These are phyloP conservation scores for Lactarius indigo DNA, from an alignment of 768 basidiomycete species.

Conservation along the genomic window DNA sequence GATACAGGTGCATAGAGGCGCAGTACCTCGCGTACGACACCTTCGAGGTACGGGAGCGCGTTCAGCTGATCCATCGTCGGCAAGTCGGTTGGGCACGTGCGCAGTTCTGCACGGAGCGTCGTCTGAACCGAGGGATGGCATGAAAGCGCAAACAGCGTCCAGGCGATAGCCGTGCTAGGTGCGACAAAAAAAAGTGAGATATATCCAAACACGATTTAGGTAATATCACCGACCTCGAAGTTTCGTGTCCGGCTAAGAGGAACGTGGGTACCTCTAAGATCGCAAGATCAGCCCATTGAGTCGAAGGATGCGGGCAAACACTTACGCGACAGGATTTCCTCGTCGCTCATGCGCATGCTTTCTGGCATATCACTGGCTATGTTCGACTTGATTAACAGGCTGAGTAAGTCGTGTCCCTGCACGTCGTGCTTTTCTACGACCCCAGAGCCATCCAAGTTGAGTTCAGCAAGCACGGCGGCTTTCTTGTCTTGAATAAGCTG, in stretches of 20 bases:
- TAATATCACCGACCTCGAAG: slow-evolving; percentile 18
- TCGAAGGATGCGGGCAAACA: no score
- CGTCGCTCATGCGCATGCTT: slow-evolving; percentile 25
- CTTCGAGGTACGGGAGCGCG: slow-evolving; percentile 46
- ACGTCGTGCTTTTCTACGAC: slow-evolving; percentile 22
- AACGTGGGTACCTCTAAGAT: no score
- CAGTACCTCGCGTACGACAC: slow-evolving; percentile 37
- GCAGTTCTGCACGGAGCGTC: slow-evolving; percentile 35
- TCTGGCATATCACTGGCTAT: slow-evolving; percentile 32
- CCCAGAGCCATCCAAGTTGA: not conserved
- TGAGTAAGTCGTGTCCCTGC: slow-evolving; percentile 31
- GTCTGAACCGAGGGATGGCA: slow-evolving; percentile 33
- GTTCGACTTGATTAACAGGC: slow-evolving; percentile 33
- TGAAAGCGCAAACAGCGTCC: slow-evolving; percentile 35
- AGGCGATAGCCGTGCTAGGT: slow-evolving; percentile 33
- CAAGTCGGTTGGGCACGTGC: slow-evolving; percentile 25
- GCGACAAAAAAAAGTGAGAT: not conserved
- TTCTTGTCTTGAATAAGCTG: slow-evolving; percentile 52
- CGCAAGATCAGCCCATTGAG: no score
- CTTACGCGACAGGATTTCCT: no score
- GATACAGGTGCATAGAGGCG: slow-evolving; percentile 30
- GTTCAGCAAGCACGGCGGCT: slow-evolving; percentile 28
- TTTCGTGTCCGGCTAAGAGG: slow-evolving; percentile 28
- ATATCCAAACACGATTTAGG: no score
- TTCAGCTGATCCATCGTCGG: slow-evolving; percentile 32